Evolutionary conservation across 129 eudicot species (phyloP).

Genomic region (Lactuca sativa): DNA sequence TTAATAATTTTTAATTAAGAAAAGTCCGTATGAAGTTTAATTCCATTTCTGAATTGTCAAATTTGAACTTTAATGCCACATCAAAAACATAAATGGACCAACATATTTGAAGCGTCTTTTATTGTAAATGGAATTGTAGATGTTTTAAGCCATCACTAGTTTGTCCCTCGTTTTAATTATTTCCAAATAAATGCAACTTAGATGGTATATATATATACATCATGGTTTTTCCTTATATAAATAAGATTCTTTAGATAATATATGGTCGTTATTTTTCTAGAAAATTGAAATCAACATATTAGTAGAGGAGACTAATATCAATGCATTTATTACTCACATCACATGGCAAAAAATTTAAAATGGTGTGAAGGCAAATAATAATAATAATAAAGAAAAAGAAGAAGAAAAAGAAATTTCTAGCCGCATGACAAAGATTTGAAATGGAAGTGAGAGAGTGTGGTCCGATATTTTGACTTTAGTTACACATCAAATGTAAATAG

Average conservation of each 20-base stretch:
- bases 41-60: not conserved
- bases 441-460: constrained; percentile 22
- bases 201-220: too few relatives aligned
- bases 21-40: not conserved
- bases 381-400: too few relatives aligned
- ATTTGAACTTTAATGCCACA: constrained; percentile 3
- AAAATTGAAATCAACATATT: not conserved
- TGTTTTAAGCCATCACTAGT: constrained; percentile 1
- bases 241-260: too few relatives aligned
- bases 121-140: constrained; percentile 1
- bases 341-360: constrained; percentile 6
- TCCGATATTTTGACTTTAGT: constrained; percentile 37
- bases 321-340: not conserved
- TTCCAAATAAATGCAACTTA: too few relatives aligned
- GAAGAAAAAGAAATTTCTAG: constrained; percentile 19
- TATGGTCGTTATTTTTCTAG: not conserved
- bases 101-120: constrained; percentile 20
- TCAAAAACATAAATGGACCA: constrained; percentile 16
- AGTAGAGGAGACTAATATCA: not conserved
- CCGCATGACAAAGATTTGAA: constrained; percentile 9
- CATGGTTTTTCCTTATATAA: too few relatives aligned
- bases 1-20: not conserved
- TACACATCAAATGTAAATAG: constrained; percentile 6
- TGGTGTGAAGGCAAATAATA: constrained; percentile 28
- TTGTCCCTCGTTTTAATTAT: too few relatives aligned